phyloP scores from a whole-genome alignment of 768 basidiomycete species.

The Suillus americanus region DNA sequence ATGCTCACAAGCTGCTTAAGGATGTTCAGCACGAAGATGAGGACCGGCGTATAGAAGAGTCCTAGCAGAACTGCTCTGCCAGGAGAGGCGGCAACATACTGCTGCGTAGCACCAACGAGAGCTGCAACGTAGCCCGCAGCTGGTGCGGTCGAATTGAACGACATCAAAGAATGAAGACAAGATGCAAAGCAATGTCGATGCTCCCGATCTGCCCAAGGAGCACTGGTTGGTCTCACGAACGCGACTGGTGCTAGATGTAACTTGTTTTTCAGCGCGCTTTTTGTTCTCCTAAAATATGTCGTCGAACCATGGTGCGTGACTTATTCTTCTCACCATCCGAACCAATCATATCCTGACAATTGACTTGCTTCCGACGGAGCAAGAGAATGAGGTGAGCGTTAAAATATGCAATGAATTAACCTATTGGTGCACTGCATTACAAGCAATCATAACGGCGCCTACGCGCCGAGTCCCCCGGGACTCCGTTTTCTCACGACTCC shows the following conservation, averaged over 20 bases:
- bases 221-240: constrained; percentile 2
- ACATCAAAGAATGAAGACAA: constrained; percentile 19
- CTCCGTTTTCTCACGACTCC: too few relatives aligned
- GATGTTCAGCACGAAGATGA: constrained; percentile 72
- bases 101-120: constrained; percentile 14
- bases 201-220: background rate
- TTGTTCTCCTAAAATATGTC: background rate
- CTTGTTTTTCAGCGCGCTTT: constrained; percentile 11
- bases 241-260: too few relatives aligned
- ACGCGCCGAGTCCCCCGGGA: too few relatives aligned
- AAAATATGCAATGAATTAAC: background rate
- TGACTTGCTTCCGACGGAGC: constrained; percentile 8
- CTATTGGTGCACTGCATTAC: too few relatives aligned
- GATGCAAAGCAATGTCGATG: background rate
- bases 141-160: constrained; percentile 21
- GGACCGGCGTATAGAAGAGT: constrained; percentile 64
- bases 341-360: constrained; percentile 7
- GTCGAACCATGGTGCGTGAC: constrained; percentile 11
- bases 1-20: constrained; percentile 72
- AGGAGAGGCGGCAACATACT: constrained; percentile 22
- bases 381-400: background rate
- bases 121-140: constrained; percentile 24
- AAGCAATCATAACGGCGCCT: too few relatives aligned
- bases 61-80: constrained; percentile 34
- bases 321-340: constrained; percentile 23